Conservation (phyloP, 116 monocot species). For the Zostera marina region DNA sequence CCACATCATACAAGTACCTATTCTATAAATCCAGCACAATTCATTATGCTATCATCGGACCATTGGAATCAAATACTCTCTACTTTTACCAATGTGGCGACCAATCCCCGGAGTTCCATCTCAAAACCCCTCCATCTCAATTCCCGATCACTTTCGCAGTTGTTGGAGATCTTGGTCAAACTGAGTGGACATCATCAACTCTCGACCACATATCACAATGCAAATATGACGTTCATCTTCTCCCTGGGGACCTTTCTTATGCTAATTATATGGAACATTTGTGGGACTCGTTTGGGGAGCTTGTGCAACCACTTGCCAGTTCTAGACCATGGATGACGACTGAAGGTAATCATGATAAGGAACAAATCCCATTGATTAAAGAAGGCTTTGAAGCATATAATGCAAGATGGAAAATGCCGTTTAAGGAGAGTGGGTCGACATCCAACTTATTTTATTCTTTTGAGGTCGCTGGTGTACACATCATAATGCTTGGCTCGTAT, state of each 20-base stretch:
- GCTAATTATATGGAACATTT: constrained; percentile 70
- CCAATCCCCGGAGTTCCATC: constrained; percentile 44
- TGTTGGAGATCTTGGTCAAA: constrained; percentile 89
- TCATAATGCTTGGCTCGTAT: constrained; percentile 93
- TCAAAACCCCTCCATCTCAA: constrained; percentile 76
- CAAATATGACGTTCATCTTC: constrained; percentile 59
- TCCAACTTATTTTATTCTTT: constrained; percentile 94
- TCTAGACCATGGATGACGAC: constrained; percentile 92
- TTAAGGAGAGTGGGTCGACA: constrained; percentile 65
- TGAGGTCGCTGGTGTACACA: constrained; percentile 62
- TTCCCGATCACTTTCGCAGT: constrained; percentile 74
- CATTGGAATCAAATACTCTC: constrained; percentile 40
- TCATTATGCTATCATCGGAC: constrained; percentile 84
- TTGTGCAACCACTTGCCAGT: constrained; percentile 83
- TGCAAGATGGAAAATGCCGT: constrained; percentile 94
- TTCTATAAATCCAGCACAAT: constrained; percentile 70
- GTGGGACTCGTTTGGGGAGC: constrained; percentile 85
- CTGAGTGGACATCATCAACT: constrained; percentile 72
- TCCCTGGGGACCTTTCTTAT: constrained; percentile 91
- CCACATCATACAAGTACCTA: constrained; percentile 60
- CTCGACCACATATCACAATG: constrained; percentile 51
- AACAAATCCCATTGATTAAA: constrained; percentile 46
- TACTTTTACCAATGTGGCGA: constrained; percentile 77
- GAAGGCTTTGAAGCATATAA: constrained; percentile 67
- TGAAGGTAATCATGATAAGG: constrained; percentile 94